Percentiles rank a stretch among this genome's conserved stretches.
Conservation (phyloP, 768 basidiomycete genomes). For the Tricholoma sp. region DNA sequence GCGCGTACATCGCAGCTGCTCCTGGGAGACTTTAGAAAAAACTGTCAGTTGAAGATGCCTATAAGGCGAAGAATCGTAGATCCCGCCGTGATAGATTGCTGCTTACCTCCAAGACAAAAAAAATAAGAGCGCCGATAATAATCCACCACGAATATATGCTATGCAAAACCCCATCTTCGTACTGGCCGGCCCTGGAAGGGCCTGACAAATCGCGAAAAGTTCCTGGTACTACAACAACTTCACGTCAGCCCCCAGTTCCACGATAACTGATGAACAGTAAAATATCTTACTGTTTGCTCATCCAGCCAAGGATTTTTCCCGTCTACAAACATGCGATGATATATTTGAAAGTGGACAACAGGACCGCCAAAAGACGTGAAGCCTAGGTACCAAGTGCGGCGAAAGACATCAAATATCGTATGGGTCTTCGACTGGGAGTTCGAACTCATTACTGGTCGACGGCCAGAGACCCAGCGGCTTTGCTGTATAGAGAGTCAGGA, state of each 20-base stretch:
- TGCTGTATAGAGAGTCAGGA: too few relatives aligned
- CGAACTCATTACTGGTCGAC: too few relatives aligned
- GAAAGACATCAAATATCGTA: constrained; percentile 21
- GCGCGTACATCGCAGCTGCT: constrained; percentile 40
- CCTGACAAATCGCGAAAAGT: constrained; percentile 42
- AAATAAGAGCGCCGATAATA: constrained; percentile 24
- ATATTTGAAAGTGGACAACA: constrained; percentile 43
- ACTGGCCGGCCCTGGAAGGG: constrained; percentile 43
- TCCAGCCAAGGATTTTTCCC: constrained; percentile 35
- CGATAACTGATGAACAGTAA: too few relatives aligned
- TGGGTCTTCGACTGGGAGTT: background rate
- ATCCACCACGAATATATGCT: constrained; percentile 35
- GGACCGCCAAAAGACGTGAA: constrained; percentile 47
- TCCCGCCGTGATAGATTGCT: background rate
- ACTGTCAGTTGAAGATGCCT: constrained; percentile 27
- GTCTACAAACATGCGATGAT: constrained; percentile 35
- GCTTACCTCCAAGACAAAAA: background rate
- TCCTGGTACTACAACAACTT: constrained; percentile 30
- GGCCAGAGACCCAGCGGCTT: too few relatives aligned
- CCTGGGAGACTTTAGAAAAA: constrained; percentile 43
- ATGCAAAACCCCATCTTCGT: constrained; percentile 47
- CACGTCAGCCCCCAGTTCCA: background rate
- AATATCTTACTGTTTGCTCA: constrained; percentile 31
- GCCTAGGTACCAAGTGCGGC: constrained; percentile 33
- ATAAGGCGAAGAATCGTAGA: background rate